Conservation (phyloP, 768 basidiomycete genomes). For the Tricholoma flavovirens region DNA sequence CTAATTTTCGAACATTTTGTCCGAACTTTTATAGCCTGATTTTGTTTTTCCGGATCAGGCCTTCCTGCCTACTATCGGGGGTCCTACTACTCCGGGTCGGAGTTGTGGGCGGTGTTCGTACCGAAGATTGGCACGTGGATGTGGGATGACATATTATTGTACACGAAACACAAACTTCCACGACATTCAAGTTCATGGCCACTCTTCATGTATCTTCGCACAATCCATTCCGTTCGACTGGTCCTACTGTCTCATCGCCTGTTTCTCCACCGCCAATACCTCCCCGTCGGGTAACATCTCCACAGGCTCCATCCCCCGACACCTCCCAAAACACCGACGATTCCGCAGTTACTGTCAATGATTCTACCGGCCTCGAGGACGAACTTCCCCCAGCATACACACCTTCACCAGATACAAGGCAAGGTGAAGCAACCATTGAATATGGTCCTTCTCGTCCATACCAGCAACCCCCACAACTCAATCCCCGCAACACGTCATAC, state of each 20-base stretch:
- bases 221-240: conserved; percentile 32
- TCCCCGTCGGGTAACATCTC: background rate
- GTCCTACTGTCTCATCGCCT: conserved; percentile 3
- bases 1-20: too few relatives aligned
- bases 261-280: background rate
- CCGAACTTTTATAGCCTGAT: too few relatives aligned
- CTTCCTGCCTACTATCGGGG: too few relatives aligned
- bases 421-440: conserved; percentile 61
- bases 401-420: conserved; percentile 39
- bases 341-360: background rate
- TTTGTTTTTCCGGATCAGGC: too few relatives aligned
- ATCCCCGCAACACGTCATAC: background rate
- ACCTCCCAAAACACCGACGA: background rate
- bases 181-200: background rate
- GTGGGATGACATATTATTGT: too few relatives aligned
- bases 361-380: conserved; percentile 29
- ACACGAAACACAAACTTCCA: background rate
- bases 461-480: conserved; percentile 35
- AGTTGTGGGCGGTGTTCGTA: too few relatives aligned
- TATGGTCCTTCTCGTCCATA: conserved; percentile 61
- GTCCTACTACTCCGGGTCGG: too few relatives aligned
- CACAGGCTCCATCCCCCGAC: background rate
- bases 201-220: conserved; percentile 6
- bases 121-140: too few relatives aligned
- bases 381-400: conserved; percentile 72